Percentiles rank a stretch among this genome's conserved stretches.
These are phyloP conservation scores for Schizophyllum commune DNA, from an alignment of 1,284 basidiomycete genomes.

Conservation along the genomic window DNA sequence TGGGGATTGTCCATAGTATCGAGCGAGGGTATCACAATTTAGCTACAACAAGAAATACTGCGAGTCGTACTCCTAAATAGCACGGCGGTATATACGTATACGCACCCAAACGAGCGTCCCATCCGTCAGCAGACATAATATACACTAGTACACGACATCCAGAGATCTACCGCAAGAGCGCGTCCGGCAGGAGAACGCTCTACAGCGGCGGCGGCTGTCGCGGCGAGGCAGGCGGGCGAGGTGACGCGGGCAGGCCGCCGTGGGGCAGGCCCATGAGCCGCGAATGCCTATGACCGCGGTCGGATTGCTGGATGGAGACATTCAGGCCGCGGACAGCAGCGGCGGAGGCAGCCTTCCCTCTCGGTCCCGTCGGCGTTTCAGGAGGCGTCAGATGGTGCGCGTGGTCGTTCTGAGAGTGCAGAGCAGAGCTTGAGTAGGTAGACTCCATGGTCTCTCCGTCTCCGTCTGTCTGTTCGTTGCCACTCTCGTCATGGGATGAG, in stretches of 20 bases:
- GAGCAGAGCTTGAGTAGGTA: constrained; percentile 36
- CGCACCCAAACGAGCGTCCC: background rate
- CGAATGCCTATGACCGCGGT: constrained; percentile 53
- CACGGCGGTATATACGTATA: background rate
- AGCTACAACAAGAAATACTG: background rate
- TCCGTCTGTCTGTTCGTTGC: constrained; percentile 54
- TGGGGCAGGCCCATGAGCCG: constrained; percentile 53
- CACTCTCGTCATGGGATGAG: constrained; percentile 62
- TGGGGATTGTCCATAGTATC: background rate
- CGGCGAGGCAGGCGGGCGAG: constrained; percentile 20
- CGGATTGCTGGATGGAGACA: constrained; percentile 39
- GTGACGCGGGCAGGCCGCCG: constrained; percentile 47
- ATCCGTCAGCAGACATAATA: constrained; percentile 1
- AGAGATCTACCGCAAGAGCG: background rate
- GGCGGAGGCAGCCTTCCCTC: constrained; percentile 7
- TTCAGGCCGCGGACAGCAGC: constrained; percentile 53
- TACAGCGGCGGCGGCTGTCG: background rate
- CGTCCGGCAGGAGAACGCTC: no score
- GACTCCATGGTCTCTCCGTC: constrained; percentile 47
- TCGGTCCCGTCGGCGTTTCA: constrained; percentile 26
- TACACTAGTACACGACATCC: background rate
- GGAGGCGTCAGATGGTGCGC: constrained; percentile 22
- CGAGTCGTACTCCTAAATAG: background rate
- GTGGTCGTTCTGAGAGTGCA: constrained; percentile 14
- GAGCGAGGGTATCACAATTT: background rate